Conservation (phyloP, 2,329 filamentous ascomycete genomes). For the Colletotrichum caudatum region DNA sequence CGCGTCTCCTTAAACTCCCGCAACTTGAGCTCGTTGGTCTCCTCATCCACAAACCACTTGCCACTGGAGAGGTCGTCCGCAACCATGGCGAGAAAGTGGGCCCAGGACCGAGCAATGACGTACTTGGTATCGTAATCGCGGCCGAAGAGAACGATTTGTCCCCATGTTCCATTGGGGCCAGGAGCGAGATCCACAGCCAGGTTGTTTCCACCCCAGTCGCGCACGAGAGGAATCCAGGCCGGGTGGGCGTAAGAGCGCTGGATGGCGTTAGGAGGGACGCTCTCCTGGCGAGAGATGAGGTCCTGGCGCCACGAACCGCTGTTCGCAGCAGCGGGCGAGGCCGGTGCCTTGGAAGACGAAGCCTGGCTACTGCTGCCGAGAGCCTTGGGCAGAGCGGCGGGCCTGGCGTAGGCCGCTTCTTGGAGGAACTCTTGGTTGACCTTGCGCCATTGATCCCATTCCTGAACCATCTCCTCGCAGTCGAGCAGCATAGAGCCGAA, state of each 20-base stretch:
- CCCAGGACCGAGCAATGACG: slow-evolving; percentile 93
- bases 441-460: slow-evolving; percentile 95
- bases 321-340: slow-evolving; percentile 59
- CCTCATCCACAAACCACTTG: slow-evolving; percentile 93
- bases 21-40: slow-evolving; percentile 89
- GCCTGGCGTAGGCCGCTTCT: slow-evolving; percentile 67
- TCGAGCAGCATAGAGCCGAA: slow-evolving; percentile 96
- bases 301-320: slow-evolving; percentile 86
- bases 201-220: slow-evolving; percentile 99
- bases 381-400: slow-evolving; percentile 77
- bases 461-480: slow-evolving; percentile 97
- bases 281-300: slow-evolving; percentile 85
- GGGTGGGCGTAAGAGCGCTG: slow-evolving; percentile 95
- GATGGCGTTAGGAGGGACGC: slow-evolving; percentile 85
- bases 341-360: slow-evolving; percentile 74
- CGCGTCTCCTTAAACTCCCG: slow-evolving; percentile 90
- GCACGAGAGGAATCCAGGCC: slow-evolving; percentile 93
- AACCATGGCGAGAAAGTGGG: slow-evolving; percentile 83
- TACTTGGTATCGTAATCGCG: slow-evolving; percentile 99
- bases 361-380: slow-evolving; percentile 75
- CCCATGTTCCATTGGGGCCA: slow-evolving; percentile 91
- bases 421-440: slow-evolving; percentile 92
- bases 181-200: slow-evolving; percentile 93
- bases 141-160: slow-evolving; percentile 95
- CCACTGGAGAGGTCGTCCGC: slow-evolving; percentile 92